Evolutionary conservation across 1,284 basidiomycete species (phyloP).

Genomic region (Amylostereum areolatum): DNA sequence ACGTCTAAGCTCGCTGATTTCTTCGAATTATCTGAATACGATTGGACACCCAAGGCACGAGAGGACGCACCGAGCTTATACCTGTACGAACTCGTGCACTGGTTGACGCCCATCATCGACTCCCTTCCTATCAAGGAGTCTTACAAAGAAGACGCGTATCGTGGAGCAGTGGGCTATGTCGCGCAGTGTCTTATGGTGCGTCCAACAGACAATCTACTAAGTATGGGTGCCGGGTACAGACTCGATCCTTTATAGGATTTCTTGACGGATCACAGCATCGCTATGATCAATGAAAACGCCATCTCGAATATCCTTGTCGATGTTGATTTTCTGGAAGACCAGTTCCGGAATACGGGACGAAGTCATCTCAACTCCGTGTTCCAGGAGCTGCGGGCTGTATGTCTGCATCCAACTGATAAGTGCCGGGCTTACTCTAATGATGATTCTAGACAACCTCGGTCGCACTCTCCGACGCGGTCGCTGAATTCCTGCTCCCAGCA

Average conservation of each 20-base stretch:
- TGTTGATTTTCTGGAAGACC: slow-evolving; percentile 79
- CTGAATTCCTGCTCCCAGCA: slow-evolving; percentile 74
- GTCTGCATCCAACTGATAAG: slow-evolving; percentile 20
- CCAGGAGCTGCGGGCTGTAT: slow-evolving; percentile 73
- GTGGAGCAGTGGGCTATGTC: slow-evolving; percentile 80
- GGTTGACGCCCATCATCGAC: slow-evolving; percentile 95
- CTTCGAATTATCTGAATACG: slow-evolving; percentile 91
- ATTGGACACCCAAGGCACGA: slow-evolving; percentile 74
- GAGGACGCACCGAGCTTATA: slow-evolving; percentile 85
- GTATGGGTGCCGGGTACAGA: neutral
- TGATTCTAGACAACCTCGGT: slow-evolving; percentile 67
- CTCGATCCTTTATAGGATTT: slow-evolving; percentile 51
- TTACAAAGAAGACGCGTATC: slow-evolving; percentile 87
- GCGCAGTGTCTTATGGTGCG: slow-evolving; percentile 80
- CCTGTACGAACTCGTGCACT: slow-evolving; percentile 92
- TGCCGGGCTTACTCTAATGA: neutral
- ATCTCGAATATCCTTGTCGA: slow-evolving; percentile 80
- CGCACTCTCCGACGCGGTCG: slow-evolving; percentile 66
- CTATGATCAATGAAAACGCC: slow-evolving; percentile 83
- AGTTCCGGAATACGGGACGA: slow-evolving; percentile 70
- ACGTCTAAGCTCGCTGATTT: slow-evolving; percentile 95
- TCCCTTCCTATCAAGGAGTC: slow-evolving; percentile 80
- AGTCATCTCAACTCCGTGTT: slow-evolving; percentile 73
- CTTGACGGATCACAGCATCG: slow-evolving; percentile 71
- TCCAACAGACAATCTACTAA: neutral